Percentiles rank a stretch among this genome's conserved stretches.
Conservation (phyloP, 352 stramenopile genomes). For the Pythium biforme region DNA sequence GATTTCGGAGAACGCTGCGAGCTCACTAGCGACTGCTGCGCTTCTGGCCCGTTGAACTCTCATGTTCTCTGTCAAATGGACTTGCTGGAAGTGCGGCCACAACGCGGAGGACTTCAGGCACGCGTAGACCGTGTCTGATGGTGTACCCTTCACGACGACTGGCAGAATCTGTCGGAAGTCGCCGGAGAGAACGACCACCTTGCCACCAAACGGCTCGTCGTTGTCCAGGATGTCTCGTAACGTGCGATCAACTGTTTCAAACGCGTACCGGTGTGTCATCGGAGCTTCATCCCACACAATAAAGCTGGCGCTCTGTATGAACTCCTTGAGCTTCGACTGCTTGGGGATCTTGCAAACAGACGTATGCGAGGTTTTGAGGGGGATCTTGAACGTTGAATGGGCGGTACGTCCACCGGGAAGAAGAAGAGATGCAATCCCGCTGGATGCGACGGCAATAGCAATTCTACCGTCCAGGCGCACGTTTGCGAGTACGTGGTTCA, state of each 20-base stretch:
- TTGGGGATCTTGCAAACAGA: conserved; percentile 16
- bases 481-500: conserved; percentile 27
- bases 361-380: conserved; percentile 16
- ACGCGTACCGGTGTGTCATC: conserved; percentile 1
- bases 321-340: conserved; percentile 20
- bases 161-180: conserved; percentile 23
- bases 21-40: background rate
- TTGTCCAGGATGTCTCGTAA: conserved; percentile 4
- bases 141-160: background rate
- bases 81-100: background rate
- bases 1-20: conserved; percentile 1
- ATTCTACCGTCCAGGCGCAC: conserved; percentile 24
- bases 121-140: background rate
- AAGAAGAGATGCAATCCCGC: conserved; percentile 32
- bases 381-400: conserved; percentile 32
- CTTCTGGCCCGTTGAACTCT: background rate
- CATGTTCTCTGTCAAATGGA: conserved; percentile 2
- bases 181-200: conserved; percentile 7
- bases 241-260: conserved; percentile 12
- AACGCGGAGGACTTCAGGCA: conserved; percentile 2
- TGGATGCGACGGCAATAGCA: conserved; percentile 29
- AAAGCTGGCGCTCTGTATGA: background rate
- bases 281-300: conserved; percentile 13
- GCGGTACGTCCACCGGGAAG: conserved; percentile 32
- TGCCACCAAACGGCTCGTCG: conserved; percentile 5